Percentiles rank a stretch among this genome's conserved stretches.
Conservation (phyloP, 2,329 filamentous ascomycete species). For the Hypoxylon sp. region DNA sequence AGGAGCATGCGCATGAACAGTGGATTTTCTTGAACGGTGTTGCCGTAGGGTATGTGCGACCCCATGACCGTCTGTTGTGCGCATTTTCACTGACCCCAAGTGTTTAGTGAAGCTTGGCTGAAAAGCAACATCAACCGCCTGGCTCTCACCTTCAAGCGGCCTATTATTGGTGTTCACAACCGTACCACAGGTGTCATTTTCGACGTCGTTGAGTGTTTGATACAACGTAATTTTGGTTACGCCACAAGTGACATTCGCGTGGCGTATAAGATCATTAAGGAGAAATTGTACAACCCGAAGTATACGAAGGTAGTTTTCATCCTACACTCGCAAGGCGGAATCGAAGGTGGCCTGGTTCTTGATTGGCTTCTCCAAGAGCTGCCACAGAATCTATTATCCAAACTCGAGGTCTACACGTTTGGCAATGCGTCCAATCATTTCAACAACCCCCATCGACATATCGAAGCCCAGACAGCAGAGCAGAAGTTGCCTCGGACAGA, state of each 20-base stretch:
- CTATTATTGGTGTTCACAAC: conserved; percentile 81
- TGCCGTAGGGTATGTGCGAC: conserved; percentile 67
- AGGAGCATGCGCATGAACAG: conserved; percentile 73
- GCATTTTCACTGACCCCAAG: conserved; percentile 9
- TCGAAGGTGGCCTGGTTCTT: conserved; percentile 79
- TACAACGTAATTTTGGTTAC: conserved; percentile 82
- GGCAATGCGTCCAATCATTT: conserved; percentile 86
- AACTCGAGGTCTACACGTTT: conserved; percentile 84
- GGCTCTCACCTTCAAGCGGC: conserved; percentile 79
- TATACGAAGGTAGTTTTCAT: conserved; percentile 81
- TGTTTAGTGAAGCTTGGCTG: conserved; percentile 72
- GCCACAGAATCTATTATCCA: conserved; percentile 73
- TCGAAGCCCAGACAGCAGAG: conserved; percentile 61
- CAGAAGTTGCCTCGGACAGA: conserved; percentile 54
- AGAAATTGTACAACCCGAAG: conserved; percentile 71
- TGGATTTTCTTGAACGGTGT: conserved; percentile 89
- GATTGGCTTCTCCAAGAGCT: conserved; percentile 84
- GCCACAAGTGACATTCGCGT: conserved; percentile 77
- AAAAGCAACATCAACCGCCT: conserved; percentile 79
- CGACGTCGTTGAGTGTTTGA: conserved; percentile 81
- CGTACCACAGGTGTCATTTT: conserved; percentile 81
- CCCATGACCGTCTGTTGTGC: conserved; percentile 10
- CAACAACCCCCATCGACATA: conserved; percentile 78
- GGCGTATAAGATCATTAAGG: conserved; percentile 74
- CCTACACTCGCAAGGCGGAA: conserved; percentile 83